Evolutionary conservation across 1,139 yeast species (phyloP).

Genomic region (Saccharomyces hybrid): DNA sequence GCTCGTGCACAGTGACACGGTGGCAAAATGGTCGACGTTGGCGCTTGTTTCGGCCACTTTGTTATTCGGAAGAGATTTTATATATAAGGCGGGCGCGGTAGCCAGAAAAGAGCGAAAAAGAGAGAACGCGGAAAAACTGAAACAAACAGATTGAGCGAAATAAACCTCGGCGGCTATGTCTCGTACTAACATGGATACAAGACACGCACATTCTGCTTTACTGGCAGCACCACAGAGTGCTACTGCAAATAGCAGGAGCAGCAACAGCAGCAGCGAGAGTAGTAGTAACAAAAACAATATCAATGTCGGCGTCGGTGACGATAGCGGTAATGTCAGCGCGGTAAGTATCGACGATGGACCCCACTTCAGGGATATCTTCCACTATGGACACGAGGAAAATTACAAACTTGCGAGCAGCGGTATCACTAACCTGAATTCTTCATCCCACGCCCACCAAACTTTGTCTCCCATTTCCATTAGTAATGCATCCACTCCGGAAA

Average conservation of each 20-base stretch:
- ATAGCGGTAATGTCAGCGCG: not conserved
- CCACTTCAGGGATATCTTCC: not conserved
- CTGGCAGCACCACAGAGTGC: not conserved
- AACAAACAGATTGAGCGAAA: not conserved
- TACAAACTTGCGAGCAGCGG: not conserved
- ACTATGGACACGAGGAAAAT: not conserved
- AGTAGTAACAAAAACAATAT: not conserved
- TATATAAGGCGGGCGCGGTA: not conserved
- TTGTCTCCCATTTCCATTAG: constrained; percentile 1
- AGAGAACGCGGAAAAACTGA: not conserved
- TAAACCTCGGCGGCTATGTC: constrained; percentile 1
- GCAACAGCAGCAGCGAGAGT: not conserved
- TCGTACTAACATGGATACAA: not conserved
- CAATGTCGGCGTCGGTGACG: not conserved
- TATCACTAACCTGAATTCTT: constrained; percentile 1
- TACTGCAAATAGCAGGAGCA: not conserved
- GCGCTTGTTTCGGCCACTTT: not conserved
- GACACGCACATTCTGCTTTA: not conserved
- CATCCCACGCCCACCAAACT: not conserved
- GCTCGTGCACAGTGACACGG: not conserved
- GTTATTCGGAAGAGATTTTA: not conserved
- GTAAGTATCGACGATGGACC: constrained; percentile 1
- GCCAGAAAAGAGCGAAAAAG: not conserved
- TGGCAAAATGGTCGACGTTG: not conserved
- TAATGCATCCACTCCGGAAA: constrained; percentile 2